Conservation (phyloP, 306 rosid species). For the Macrotyloma uniflorum region DNA sequence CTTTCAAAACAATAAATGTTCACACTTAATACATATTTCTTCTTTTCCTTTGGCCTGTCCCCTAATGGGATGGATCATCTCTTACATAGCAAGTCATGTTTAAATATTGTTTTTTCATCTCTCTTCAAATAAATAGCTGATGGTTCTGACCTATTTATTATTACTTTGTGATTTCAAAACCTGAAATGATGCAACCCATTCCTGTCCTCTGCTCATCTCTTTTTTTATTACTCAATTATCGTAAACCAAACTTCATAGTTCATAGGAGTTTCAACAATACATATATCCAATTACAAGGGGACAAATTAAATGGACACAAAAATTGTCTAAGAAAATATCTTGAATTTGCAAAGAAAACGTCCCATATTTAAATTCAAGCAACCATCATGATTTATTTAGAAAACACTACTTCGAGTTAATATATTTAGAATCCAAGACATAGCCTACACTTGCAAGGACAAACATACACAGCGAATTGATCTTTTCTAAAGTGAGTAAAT, state of each 20-base stretch:
- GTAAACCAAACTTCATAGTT: not conserved
- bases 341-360: slow-evolving; percentile 21
- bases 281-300: not conserved
- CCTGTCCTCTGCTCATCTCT: not conserved
- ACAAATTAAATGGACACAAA: not conserved
- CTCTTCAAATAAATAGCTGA: not conserved
- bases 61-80: not conserved
- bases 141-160: not conserved
- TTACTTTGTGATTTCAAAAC: not conserved
- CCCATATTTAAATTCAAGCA: not conserved
- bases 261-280: not conserved
- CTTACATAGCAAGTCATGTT: not conserved
- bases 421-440: not conserved
- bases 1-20: not conserved
- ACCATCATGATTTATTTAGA: slow-evolving; percentile 14
- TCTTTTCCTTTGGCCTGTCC: not conserved
- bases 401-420: not conserved
- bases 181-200: not conserved
- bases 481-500: not conserved
- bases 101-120: not conserved
- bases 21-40: not conserved
- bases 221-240: not conserved
- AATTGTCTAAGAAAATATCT: not conserved
- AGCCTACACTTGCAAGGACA: not conserved
- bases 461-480: not conserved